Base-by-base conservation (phyloP, 495 filamentous ascomycete genomes). In the Daldinia childiae region DNA sequence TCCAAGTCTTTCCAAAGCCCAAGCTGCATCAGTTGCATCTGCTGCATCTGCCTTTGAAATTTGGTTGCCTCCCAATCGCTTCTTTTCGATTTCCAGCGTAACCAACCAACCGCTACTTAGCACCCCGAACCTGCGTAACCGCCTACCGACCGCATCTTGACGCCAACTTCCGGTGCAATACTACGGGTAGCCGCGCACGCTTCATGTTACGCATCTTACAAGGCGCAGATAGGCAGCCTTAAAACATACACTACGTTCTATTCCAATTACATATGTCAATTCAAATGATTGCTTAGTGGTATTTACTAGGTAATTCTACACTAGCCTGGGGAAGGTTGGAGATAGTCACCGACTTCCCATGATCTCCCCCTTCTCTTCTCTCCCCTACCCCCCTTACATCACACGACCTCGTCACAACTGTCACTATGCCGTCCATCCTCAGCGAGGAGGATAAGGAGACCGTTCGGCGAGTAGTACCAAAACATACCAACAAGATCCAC, bases 401-500 rank as follows among this genome's bases (percentile, higher is more conserved):
- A 51, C 70, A 62, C 66, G 64, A 70, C 71, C 69, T 66, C 38
- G 57, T 43, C 51, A 66, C 58, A 32, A 68, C 60, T 29, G 58
- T 71, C 79, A 79, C 79, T 68, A 96, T 97, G 94, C 93, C 94
- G 75, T 93, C 93, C 12, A 93, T 95, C 58, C 87, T 99, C 34
- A 91, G 82, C 72, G 93, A 97, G 73, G 90, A 93, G 71, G 95
- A 99, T 82, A 97, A 95, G 85, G 90, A 95, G 77, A 93, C 89
- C 43, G 93, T 99, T 80, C 93, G 94, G 82, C 89, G 95, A 77
- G 89, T 89, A 64, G 93, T 99, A 32, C 94, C 95, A 43, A 97
- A 95, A 76, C 84, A 92, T 58, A 88, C 91, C 71, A 98, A 98
- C 88, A 97, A 98, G 83, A 97, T 98, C 82, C 90, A 93, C 60